Conservation (phyloP, 495 filamentous ascomycete genomes). For the Aspergillus incahuasiensis region DNA sequence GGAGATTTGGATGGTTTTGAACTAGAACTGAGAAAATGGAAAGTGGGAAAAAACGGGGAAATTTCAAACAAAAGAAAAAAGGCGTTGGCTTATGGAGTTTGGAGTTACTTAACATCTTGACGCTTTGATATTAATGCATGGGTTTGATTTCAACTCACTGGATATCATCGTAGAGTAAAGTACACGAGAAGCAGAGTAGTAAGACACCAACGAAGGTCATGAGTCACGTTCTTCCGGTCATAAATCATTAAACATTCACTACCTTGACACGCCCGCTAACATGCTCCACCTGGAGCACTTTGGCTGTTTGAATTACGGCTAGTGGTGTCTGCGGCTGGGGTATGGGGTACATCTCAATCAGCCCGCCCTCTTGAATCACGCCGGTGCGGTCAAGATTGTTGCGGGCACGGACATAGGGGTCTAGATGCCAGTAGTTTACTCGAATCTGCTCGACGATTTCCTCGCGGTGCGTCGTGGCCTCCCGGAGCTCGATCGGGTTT, state of each 20-base stretch:
- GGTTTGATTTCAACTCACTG: neutral
- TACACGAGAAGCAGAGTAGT: neutral
- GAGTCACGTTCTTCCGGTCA: neutral
- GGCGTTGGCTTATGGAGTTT: too few species aligned
- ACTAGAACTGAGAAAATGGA: too few species aligned
- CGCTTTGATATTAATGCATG: too few species aligned
- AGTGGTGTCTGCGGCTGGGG: neutral
- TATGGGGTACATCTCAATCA: constrained; percentile 3
- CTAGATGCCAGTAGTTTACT: constrained; percentile 8
- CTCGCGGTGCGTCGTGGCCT: neutral
- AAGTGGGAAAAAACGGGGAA: too few species aligned
- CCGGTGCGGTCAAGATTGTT: constrained; percentile 8
- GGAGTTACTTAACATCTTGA: too few species aligned
- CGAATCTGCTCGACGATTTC: neutral
- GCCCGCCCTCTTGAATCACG: constrained; percentile 1
- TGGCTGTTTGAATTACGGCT: constrained; percentile 7
- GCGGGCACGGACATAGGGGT: constrained; percentile 8
- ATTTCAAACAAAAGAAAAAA: too few species aligned
- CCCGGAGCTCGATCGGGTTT: neutral
- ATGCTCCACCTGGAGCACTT: constrained; percentile 11
- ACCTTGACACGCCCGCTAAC: constrained; percentile 4
- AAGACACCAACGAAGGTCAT: neutral
- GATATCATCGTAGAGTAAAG: neutral
- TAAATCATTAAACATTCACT: constrained; percentile 6
- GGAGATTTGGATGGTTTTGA: too few species aligned